Percentiles rank a stretch among this genome's conserved stretches.
phyloP scores from a whole-genome alignment of 1,284 basidiomycete species.

The Hemileia vastatrix region DNA sequence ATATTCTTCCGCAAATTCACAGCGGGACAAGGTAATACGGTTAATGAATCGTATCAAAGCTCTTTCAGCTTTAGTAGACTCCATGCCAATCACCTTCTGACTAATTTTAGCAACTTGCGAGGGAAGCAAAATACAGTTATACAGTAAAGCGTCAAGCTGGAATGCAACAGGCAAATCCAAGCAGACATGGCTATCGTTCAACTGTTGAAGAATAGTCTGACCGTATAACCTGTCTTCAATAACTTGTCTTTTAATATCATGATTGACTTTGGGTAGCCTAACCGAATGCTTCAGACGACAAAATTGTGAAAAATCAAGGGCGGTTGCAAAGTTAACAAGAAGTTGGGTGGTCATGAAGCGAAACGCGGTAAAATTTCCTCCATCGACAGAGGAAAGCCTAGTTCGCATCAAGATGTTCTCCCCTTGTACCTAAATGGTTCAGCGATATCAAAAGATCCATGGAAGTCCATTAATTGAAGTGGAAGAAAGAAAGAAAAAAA shows the following conservation, averaged over 20 bases:
- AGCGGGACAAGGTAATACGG: background rate
- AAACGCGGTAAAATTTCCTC: background rate
- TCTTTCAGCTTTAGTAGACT: background rate
- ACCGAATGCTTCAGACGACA: background rate
- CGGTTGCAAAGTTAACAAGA: background rate
- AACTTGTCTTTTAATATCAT: background rate
- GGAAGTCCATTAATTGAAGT: no score
- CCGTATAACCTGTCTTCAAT: background rate
- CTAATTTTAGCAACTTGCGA: slow-evolving; percentile 46
- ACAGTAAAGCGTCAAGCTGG: slow-evolving; percentile 55
- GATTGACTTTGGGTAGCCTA: background rate
- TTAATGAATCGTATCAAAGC: slow-evolving; percentile 2
- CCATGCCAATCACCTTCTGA: background rate
- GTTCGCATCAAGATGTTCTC: background rate
- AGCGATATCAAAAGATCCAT: background rate
- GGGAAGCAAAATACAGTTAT: slow-evolving; percentile 54
- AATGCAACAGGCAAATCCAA: slow-evolving; percentile 57
- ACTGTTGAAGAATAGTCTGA: slow-evolving; percentile 38
- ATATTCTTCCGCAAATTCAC: background rate
- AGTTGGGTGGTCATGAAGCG: background rate
- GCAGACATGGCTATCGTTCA: slow-evolving; percentile 46
- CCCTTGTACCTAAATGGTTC: background rate
- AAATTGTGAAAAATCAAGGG: background rate
- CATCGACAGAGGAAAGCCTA: background rate
- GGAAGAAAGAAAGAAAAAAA: no score